Conservation (phyloP, 441 rosid genomes). For the Populus hybrid region DNA sequence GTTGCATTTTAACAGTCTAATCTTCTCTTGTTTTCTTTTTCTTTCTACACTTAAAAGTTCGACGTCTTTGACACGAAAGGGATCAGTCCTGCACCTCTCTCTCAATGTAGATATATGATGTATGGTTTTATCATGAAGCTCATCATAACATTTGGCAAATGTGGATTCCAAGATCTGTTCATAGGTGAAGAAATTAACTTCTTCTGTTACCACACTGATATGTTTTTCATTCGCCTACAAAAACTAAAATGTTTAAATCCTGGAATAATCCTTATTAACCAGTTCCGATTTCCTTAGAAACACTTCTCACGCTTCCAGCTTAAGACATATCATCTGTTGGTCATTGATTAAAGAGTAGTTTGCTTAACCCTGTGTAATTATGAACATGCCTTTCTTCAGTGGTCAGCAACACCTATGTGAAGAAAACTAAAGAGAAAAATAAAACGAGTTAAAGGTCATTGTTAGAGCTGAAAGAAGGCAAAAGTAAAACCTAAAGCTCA, state of each 20-base stretch:
- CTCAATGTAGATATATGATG: too few species aligned
- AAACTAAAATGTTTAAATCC: too few species aligned
- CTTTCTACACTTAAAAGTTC: too few species aligned
- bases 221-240: too few species aligned
- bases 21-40: neutral
- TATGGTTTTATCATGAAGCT: too few species aligned
- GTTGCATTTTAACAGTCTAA: neutral
- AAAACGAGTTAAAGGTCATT: neutral
- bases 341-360: neutral
- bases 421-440: constrained; percentile 7
- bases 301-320: neutral
- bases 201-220: too few species aligned
- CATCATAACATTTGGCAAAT: too few species aligned
- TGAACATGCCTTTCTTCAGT: constrained; percentile 24
- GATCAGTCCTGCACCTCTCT: neutral
- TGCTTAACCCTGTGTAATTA: neutral
- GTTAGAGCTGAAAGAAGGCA: constrained; percentile 14
- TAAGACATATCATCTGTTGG: neutral
- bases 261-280: too few species aligned
- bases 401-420: constrained; percentile 17
- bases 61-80: too few species aligned
- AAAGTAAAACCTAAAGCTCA: neutral
- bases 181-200: too few species aligned
- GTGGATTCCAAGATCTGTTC: too few species aligned
- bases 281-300: too few species aligned